phyloP scores from a whole-genome alignment of 2,329 filamentous ascomycete species.

The Fusarium luffae region DNA sequence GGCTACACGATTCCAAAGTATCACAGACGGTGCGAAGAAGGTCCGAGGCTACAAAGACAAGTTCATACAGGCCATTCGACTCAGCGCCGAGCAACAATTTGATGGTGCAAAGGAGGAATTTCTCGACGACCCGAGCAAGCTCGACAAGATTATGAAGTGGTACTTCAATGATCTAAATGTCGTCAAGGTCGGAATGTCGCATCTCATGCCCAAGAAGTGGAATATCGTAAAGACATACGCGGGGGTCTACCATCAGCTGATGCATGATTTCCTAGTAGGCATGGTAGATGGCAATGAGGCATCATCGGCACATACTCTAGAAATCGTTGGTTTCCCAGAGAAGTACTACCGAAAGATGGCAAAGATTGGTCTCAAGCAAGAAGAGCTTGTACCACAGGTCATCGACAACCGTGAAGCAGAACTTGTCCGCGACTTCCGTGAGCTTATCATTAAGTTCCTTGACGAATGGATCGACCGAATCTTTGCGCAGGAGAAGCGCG shows the following conservation, averaged over 20 bases:
- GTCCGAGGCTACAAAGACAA: constrained; percentile 97
- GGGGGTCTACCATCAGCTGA: constrained; percentile 89
- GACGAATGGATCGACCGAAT: constrained; percentile 99
- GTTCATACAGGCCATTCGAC: constrained; percentile 83
- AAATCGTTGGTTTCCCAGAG: constrained; percentile 93
- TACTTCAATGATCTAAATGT: constrained; percentile 98
- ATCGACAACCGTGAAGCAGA: constrained; percentile 92
- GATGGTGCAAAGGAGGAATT: constrained; percentile 78
- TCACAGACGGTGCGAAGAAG: constrained; percentile 91
- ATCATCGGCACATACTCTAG: constrained; percentile 87
- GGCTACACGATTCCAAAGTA: constrained; percentile 91
- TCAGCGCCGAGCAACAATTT: constrained; percentile 79
- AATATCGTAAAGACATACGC: constrained; percentile 92
- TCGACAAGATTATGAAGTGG: constrained; percentile 93
- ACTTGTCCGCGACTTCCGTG: constrained; percentile 91
- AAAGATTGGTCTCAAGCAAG: constrained; percentile 82
- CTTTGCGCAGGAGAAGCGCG: constrained; percentile 81
- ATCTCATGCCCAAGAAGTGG: constrained; percentile 95
- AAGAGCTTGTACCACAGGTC: constrained; percentile 84
- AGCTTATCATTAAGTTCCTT: constrained; percentile 93
- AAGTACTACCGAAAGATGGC: constrained; percentile 97
- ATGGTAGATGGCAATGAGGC: constrained; percentile 86
- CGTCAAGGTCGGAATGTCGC: constrained; percentile 91
- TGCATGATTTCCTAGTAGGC: constrained; percentile 91
- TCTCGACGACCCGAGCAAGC: constrained; percentile 80